Conservation (phyloP, 2,329 filamentous ascomycete species). For the Aspergillus sojae region DNA sequence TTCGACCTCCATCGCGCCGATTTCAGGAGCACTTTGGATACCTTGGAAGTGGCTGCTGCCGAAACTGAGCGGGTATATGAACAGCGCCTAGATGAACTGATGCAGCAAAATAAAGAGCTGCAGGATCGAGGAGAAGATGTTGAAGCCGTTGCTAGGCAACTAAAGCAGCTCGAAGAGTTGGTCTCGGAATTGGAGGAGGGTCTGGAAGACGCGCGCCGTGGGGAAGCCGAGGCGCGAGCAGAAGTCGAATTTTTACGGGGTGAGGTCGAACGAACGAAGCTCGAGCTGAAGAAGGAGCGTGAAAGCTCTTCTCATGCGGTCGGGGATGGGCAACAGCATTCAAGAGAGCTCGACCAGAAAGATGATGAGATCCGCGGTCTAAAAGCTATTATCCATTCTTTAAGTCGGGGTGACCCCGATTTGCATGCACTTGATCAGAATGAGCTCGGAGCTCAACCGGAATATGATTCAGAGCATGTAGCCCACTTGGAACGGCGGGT, state of each 20-base stretch:
- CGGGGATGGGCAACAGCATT: slow-evolving; percentile 46
- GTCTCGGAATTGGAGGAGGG: slow-evolving; percentile 97
- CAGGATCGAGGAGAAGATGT: slow-evolving; percentile 86
- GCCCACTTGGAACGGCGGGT: slow-evolving; percentile 77
- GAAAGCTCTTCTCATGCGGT: slow-evolving; percentile 71
- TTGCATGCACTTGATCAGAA: slow-evolving; percentile 33
- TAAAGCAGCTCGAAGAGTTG: slow-evolving; percentile 93
- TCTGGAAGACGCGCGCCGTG: slow-evolving; percentile 87
- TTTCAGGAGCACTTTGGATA: slow-evolving; percentile 95
- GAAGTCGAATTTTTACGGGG: slow-evolving; percentile 95
- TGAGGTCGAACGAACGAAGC: slow-evolving; percentile 87
- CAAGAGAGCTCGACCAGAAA: slow-evolving; percentile 85
- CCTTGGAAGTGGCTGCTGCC: slow-evolving; percentile 88
- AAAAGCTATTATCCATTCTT: slow-evolving; percentile 95
- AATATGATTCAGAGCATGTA: slow-evolving; percentile 59
- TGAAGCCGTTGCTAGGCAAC: slow-evolving; percentile 82
- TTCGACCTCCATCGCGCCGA: slow-evolving; percentile 95
- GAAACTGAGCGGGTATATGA: slow-evolving; percentile 96
- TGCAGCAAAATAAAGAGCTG: slow-evolving; percentile 79
- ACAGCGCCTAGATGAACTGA: slow-evolving; percentile 58
- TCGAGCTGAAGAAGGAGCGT: slow-evolving; percentile 83
- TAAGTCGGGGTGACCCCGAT: slow-evolving; percentile 66
- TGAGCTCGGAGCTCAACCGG: slow-evolving; percentile 23
- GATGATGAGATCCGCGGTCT: slow-evolving; percentile 96
- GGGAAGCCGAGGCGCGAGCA: slow-evolving; percentile 91